Evolutionary conservation across 2,329 filamentous ascomycete genomes (phyloP), one percentile per base, ranked within the genome.

Genomic region (Fonsecaea pugnacius): DNA sequence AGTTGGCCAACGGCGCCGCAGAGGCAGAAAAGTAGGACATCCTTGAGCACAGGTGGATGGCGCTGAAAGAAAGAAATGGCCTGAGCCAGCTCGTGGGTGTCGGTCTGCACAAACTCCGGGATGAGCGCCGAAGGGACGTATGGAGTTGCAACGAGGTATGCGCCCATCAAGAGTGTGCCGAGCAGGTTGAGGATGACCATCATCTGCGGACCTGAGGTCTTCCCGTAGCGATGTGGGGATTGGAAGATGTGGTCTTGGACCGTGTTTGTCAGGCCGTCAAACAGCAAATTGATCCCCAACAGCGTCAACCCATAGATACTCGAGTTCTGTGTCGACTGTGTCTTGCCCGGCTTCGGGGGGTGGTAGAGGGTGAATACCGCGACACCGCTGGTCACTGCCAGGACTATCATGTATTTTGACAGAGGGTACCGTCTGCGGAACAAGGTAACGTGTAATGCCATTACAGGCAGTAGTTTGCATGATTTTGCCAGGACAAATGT

Each of bases 101-200:
- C 84, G 48, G 85, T 85, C 3, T 67, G 75, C 16, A 85, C 82
- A 18, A 86, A 81, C 70, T 89, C 84, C 78, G 90, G 87, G 63
- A 89, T 85, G 32, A 91, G 75, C 78, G 87, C 89, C 63, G 84
- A 81, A 0, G 89, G 90, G n/a, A 97, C 77, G 80, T 89, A 91
- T 0, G 95, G 95, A 72, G 88, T 90, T 21, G 92, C 73, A 18
- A 94, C 69, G 51, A 99, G 86, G 73, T 96, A 98, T 0, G 80
- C 74, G 21, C 85, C 83, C 3, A 93, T 98, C 62, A 98, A 82
- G 53, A 87, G 74, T 3, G 92, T 94, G 71, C 87, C 89, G 77
- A 98, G 90, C 62, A 96, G 81, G 76, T 98, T 99, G 78, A 97
- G 92, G 43, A 94, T 93, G 75, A 93, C 96, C 95, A 99, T 99